These are phyloP conservation scores for Fusarium falciforme DNA, from an alignment of 2,329 filamentous ascomycete genomes.

Conservation along the genomic window DNA sequence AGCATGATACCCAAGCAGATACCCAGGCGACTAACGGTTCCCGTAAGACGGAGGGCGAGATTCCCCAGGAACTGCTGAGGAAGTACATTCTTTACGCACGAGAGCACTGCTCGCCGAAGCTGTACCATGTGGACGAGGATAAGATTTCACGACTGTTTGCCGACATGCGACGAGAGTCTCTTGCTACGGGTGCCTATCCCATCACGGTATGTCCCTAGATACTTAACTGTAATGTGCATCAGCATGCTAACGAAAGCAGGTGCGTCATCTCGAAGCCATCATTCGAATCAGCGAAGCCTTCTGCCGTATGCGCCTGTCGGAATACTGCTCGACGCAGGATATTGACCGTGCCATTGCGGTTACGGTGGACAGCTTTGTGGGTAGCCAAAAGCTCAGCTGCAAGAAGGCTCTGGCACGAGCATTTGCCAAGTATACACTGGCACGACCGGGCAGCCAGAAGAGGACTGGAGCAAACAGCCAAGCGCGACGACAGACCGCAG, in stretches of 20 bases:
- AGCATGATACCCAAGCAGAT: slow-evolving; percentile 62
- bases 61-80: slow-evolving; percentile 88
- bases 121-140: slow-evolving; percentile 98
- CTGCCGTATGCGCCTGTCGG: slow-evolving; percentile 97
- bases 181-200: slow-evolving; percentile 95
- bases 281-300: slow-evolving; percentile 96
- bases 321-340: slow-evolving; percentile 90
- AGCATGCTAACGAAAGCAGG: slow-evolving; percentile 62
- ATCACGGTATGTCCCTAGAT: slow-evolving; percentile 81
- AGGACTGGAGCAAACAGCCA: slow-evolving; percentile 38
- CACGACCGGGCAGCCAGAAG: slow-evolving; percentile 56
- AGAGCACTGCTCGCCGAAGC: slow-evolving; percentile 88
- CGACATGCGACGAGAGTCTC: slow-evolving; percentile 92
- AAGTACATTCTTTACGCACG: slow-evolving; percentile 98
- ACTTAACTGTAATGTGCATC: not conserved
- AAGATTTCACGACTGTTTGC: slow-evolving; percentile 94
- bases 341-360: slow-evolving; percentile 98
- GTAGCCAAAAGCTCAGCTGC: slow-evolving; percentile 95
- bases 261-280: slow-evolving; percentile 97
- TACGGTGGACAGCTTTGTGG: slow-evolving; percentile 95
- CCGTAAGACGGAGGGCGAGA: slow-evolving; percentile 69
- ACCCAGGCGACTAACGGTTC: slow-evolving; percentile 46
- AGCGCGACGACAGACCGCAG: slow-evolving; percentile 45
- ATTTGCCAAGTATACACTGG: slow-evolving; percentile 91
- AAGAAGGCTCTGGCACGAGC: slow-evolving; percentile 95